These are phyloP conservation scores for Geranium brycei DNA, from an alignment of 345 rosid genomes.

Conservation along the genomic window DNA sequence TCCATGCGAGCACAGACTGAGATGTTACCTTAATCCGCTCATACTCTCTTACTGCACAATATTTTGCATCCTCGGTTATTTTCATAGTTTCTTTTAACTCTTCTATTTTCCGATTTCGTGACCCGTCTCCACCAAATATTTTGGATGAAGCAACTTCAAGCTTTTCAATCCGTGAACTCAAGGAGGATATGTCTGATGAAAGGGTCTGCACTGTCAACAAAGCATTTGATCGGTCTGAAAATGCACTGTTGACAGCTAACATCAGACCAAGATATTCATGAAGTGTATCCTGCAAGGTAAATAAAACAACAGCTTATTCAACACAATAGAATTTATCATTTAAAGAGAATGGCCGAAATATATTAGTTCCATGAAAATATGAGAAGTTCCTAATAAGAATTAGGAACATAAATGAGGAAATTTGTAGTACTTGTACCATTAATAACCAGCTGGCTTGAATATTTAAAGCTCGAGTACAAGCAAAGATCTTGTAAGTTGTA, in stretches of 20 bases:
- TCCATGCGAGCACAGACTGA: background rate
- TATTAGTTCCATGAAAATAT: no score
- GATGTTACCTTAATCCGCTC: conserved; percentile 70
- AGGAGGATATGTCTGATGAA: conserved; percentile 57
- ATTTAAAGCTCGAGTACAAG: background rate
- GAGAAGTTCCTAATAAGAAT: no score
- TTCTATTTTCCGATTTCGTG: conserved; percentile 73
- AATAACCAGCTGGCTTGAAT: no score
- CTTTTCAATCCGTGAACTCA: conserved; percentile 64
- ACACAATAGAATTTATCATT: no score
- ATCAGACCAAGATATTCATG: conserved; percentile 86
- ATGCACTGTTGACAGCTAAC: conserved; percentile 82
- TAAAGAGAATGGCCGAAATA: no score
- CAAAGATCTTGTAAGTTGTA: background rate
- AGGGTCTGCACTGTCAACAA: conserved; percentile 87
- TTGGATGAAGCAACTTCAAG: conserved; percentile 91
- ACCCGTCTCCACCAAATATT: conserved; percentile 94
- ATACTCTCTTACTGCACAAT: conserved; percentile 68
- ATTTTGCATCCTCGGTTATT: conserved; percentile 76
- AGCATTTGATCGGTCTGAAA: conserved; percentile 77
- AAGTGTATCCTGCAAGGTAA: conserved; percentile 54
- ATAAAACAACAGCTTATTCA: conserved; percentile 6
- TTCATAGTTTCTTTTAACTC: conserved; percentile 76
- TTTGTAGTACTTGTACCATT: no score
- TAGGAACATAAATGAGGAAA: no score